Percentiles rank a stretch among this genome's conserved stretches.
phyloP scores from a whole-genome alignment of 169 alveolate species.

The Plasmodium fragile region DNA sequence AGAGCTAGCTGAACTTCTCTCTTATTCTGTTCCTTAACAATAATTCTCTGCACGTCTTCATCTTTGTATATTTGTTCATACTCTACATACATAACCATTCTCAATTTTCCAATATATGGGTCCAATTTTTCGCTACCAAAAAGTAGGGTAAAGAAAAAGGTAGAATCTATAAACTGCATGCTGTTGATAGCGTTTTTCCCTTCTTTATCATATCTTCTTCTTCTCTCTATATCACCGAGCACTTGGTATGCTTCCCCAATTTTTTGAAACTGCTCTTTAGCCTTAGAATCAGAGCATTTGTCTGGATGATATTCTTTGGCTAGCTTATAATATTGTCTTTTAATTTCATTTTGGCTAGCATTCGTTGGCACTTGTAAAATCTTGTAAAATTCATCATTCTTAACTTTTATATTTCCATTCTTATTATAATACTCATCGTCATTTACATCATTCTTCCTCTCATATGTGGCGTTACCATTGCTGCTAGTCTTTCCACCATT shows the following conservation, averaged over 20 bases:
- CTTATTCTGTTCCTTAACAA: constrained; percentile 84
- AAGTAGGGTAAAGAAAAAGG: constrained; percentile 90
- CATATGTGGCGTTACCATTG: constrained; percentile 16
- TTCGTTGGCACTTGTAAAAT: constrained; percentile 87
- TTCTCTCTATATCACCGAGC: constrained; percentile 94
- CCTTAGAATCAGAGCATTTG: constrained; percentile 92
- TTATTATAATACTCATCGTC: constrained; percentile 61
- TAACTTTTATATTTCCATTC: constrained; percentile 79
- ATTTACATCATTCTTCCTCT: constrained; percentile 13
- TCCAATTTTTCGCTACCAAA: constrained; percentile 92
- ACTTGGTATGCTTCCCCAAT: constrained; percentile 95
- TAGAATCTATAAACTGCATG: constrained; percentile 91
- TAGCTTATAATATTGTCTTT: constrained; percentile 89
- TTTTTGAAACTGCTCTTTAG: constrained; percentile 89
- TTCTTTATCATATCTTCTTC: constrained; percentile 92
- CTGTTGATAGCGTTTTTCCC: constrained; percentile 94
- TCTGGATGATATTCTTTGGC: constrained; percentile 96
- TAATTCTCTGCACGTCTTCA: constrained; percentile 62
- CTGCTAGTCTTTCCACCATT: constrained; percentile 9
- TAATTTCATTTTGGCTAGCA: constrained; percentile 86
- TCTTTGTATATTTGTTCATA: constrained; percentile 80
- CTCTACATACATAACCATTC: constrained; percentile 89
- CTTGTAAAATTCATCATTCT: constrained; percentile 88
- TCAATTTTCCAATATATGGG: constrained; percentile 90
- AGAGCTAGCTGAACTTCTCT: constrained; percentile 90